Evolutionary conservation across 805 yeast genomes (phyloP).

Genomic region (Spathaspora boniae): DNA sequence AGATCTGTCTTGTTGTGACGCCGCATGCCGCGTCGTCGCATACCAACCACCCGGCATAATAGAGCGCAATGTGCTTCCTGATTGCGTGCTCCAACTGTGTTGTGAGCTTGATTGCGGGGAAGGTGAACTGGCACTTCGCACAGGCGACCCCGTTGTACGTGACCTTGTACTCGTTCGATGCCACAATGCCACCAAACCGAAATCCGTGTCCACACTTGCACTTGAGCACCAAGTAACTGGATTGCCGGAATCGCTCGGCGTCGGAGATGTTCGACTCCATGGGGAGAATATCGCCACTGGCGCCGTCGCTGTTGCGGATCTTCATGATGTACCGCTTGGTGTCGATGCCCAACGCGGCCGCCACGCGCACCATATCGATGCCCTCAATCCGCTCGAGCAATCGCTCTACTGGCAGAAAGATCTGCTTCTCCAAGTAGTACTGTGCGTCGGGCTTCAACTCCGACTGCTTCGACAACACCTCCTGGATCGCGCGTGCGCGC

Average conservation of each 20-base stretch:
- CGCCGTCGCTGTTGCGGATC: slow-evolving; percentile 29
- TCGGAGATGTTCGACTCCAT: slow-evolving; percentile 80
- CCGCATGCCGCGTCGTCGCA: slow-evolving; percentile 90
- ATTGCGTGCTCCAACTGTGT: slow-evolving; percentile 74
- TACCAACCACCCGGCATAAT: slow-evolving; percentile 80
- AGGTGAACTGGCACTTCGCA: slow-evolving; percentile 48
- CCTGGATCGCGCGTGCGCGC: slow-evolving; percentile 80
- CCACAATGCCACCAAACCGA: slow-evolving; percentile 70
- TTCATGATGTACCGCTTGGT: slow-evolving; percentile 53
- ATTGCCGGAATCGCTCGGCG: slow-evolving; percentile 71
- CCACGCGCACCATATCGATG: slow-evolving; percentile 73
- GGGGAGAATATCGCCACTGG: slow-evolving; percentile 54
- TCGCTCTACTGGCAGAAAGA: slow-evolving; percentile 87
- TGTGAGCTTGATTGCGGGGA: slow-evolving; percentile 55
- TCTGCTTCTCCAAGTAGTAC: slow-evolving; percentile 83
- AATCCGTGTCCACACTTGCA: slow-evolving; percentile 65
- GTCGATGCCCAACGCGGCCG: slow-evolving; percentile 75
- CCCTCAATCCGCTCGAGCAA: slow-evolving; percentile 84
- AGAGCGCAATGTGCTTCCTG: slow-evolving; percentile 64
- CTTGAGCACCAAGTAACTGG: slow-evolving; percentile 49
- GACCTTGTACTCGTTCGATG: slow-evolving; percentile 57
- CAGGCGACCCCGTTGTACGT: slow-evolving; percentile 73
- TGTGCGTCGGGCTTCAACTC: slow-evolving; percentile 66
- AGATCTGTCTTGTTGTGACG: slow-evolving; percentile 72
- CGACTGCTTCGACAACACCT: slow-evolving; percentile 52